Base-by-base conservation (phyloP, 345 rosid genomes). In the Hibiscus trionum region DNA sequence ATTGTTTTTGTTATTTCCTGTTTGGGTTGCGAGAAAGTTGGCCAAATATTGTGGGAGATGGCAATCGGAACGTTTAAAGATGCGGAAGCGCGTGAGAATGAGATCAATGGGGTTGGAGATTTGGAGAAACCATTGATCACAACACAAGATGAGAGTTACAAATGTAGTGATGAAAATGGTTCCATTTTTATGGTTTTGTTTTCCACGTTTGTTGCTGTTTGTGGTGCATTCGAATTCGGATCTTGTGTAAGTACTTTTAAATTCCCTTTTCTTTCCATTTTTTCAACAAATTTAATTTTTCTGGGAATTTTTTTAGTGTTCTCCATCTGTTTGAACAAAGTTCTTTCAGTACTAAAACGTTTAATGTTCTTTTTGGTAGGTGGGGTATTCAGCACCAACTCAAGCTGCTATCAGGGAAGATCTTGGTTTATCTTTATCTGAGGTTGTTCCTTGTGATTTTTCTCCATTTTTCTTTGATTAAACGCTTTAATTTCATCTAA, bases 321-420 rank as follows among this genome's bases (percentile, higher is more conserved):
- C 5, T 11, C 42, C 26, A 9, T 73, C 57, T 60, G 9, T 31
- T 44, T 66, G 64, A 57, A 63, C 68, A 27, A 58, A 50, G 46
- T 77, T 73, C 78, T 71, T 62, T 69, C 39, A 49, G 74, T 79
- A 84, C 84, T 79, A 66, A 84, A 33, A 35, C 44, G 7, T 58
- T 73, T 71, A 46, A 67, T 35, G 84, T 79, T 72, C 47, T 72
- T 77, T 87, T 77, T 84, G 84, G 68, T 88, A 93, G 98, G 96
- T 88, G 82, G 96, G 98, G 39, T 93, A 88, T 85, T 90, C 98
- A 66, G 96, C 98, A 26, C 97, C 98, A 37, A 84, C 91, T 78
- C 91, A 91, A 61, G 90, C 95, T 70, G 88, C 95, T 61, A 85
- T 94, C 49, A 85, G 84, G 74, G 86, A 86, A 78, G 98, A 94